Evolutionary conservation across 2,329 filamentous ascomycete species (phyloP), one percentile per base, ranked within the genome.

Genomic region (Magnaporthiopsis incrustans): DNA sequence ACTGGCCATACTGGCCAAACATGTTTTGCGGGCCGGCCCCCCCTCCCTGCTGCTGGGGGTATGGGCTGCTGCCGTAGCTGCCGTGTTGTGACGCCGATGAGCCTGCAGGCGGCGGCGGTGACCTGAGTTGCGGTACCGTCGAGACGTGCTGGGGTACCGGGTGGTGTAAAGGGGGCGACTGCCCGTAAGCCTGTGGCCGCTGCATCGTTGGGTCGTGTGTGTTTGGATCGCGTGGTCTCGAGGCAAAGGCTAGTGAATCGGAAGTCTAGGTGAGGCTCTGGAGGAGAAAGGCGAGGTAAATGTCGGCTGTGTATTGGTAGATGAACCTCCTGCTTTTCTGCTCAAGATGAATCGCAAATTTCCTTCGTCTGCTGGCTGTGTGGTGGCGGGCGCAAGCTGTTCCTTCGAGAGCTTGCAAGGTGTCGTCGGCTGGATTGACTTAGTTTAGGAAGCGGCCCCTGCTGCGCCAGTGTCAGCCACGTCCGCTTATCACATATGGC

Each of bases 81-180:
- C 87, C 85, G 50, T 86, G 84, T 72, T 90, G 89, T 65, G 88
- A 87, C 68, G 87, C 88, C 65, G 83, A 83, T 53, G 87, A 85
- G 62, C 83, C 83, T 53, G 44, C 44, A 4, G 91, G 93, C 67
- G 92, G 90, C 65, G 91, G 94, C 66, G 95, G 95, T 65, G 95
- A 98, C 77, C 96, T 89, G 75, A 99, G 87, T 79, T 98, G 95
- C 59, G 95, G 95, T 61, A 99, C 95, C 65, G 93, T 96, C 73
- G 95, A 98, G 72, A 98, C 94, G 82, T 99, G 95, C 78, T 99
- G 95, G 67, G 95, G 95, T 65, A 98, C 92, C 65, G 95, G 95
- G 76, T 98, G 95, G 78, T 98, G 95, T 71, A 98, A 87, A 69
- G 94, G 93, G 74, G 93, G 94, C 74, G 92, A 97, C 73, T 93